Conservation (phyloP, 176 grass and related monocot species). For the Dactylis glomerata region DNA sequence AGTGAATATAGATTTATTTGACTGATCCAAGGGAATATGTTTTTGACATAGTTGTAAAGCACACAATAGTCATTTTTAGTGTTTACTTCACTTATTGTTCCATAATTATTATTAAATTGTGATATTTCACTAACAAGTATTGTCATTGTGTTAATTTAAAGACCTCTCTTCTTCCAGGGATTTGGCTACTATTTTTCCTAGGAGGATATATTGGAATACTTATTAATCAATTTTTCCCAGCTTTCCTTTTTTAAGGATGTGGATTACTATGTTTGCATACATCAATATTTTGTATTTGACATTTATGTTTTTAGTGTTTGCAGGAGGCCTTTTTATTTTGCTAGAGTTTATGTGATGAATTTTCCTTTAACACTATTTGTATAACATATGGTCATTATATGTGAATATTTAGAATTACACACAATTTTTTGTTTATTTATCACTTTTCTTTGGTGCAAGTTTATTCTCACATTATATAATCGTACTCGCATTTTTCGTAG, state of each 20-base stretch:
- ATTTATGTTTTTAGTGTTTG: background rate
- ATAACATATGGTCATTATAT: background rate
- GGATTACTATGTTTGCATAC: background rate
- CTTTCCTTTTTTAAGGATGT: background rate
- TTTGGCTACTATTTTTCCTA: background rate
- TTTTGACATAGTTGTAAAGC: background rate
- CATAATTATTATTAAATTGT: background rate
- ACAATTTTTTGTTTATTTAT: too few species aligned
- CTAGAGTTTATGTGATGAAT: background rate
- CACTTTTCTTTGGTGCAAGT: too few species aligned
- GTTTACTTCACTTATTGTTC: background rate
- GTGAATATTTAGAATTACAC: background rate
- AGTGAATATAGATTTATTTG: background rate
- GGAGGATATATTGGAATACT: background rate
- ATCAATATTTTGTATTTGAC: background rate
- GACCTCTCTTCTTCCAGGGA: background rate
- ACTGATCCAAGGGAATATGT: background rate
- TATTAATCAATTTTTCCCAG: fast-evolving
- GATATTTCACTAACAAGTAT: background rate
- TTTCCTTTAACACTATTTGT: background rate
- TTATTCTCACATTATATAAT: too few species aligned
- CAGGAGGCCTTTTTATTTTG: background rate
- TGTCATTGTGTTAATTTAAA: background rate
- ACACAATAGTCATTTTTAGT: background rate
- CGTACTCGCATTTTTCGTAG: too few species aligned